Conservation (phyloP, 768 basidiomycete species). For the Suillus spraguei region DNA sequence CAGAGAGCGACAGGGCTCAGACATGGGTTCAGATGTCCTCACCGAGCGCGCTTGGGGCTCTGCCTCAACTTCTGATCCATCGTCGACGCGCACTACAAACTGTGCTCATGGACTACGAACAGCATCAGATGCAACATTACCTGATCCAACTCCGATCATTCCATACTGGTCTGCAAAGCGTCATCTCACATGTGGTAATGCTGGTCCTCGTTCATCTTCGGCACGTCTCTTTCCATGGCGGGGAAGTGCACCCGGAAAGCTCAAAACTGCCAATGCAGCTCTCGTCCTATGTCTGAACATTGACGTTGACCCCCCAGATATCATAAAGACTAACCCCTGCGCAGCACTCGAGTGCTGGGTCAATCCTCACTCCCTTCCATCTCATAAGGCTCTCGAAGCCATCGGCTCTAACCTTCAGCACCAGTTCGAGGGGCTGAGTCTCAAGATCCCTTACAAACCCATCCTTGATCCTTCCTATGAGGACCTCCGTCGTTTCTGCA, state of each 20-base stretch:
- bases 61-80: conserved; percentile 51
- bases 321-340: conserved; percentile 96
- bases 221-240: conserved; percentile 79
- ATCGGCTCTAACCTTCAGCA: conserved; percentile 92
- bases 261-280: conserved; percentile 89
- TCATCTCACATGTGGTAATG: conserved; percentile 89
- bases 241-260: conserved; percentile 74
- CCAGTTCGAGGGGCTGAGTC: conserved; percentile 94
- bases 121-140: conserved; percentile 48
- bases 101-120: conserved; percentile 39
- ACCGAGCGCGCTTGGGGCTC: conserved; percentile 56
- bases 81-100: conserved; percentile 39
- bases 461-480: conserved; percentile 95
- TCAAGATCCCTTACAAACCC: conserved; percentile 93
- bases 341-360: conserved; percentile 97
- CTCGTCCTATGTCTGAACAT: conserved; percentile 94
- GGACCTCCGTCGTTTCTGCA: conserved; percentile 87
- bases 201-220: conserved; percentile 66
- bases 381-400: conserved; percentile 90
- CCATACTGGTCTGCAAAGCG: conserved; percentile 89
- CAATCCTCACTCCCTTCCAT: conserved; percentile 90
- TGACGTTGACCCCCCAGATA: conserved; percentile 96
- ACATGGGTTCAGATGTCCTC: conserved; percentile 53
- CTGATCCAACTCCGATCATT: conserved; percentile 58
- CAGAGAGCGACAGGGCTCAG: conserved; percentile 24